Evolutionary conservation across 768 basidiomycete species (phyloP).

Genomic region (Mycena filopes): DNA sequence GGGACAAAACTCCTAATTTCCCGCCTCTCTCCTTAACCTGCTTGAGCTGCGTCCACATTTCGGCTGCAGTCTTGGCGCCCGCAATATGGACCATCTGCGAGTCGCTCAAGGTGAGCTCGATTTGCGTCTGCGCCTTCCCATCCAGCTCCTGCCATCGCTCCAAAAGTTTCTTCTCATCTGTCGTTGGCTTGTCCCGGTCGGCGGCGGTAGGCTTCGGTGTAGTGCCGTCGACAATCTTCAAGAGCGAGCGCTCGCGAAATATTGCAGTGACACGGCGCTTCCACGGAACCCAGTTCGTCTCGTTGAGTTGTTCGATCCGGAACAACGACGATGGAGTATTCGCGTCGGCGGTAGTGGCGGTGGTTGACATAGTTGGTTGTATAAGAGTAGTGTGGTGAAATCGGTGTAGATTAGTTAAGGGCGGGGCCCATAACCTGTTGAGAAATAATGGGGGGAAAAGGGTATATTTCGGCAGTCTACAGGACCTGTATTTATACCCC

Average conservation of each 20-base stretch:
- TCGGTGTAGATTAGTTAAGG: no score
- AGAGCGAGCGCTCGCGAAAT: neutral
- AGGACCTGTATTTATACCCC: no score
- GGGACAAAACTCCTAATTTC: no score
- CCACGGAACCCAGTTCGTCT: slow-evolving; percentile 17
- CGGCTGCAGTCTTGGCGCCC: slow-evolving; percentile 15
- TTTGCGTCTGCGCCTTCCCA: no score
- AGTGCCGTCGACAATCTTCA: neutral
- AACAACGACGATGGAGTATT: slow-evolving; percentile 21
- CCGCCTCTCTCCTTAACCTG: no score
- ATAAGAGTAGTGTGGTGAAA: no score
- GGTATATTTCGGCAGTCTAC: no score
- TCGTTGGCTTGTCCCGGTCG: neutral
- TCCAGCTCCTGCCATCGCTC: no score
- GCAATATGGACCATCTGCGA: slow-evolving; percentile 15
- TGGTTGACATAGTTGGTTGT: slow-evolving; percentile 6
- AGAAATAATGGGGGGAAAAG: no score
- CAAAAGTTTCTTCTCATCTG: neutral
- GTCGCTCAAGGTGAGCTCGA: slow-evolving; percentile 17
- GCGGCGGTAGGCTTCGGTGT: neutral
- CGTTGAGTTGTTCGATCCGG: slow-evolving; percentile 21
- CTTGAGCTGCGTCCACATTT: slow-evolving; percentile 20
- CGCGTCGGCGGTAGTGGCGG: neutral
- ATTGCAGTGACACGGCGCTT: no score
- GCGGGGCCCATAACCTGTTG: no score